A percentile compares a stretch with the other conserved stretches of the same genome.
phyloP scores from a whole-genome alignment of 345 rosid species.

The Hibiscus syriacus region DNA sequence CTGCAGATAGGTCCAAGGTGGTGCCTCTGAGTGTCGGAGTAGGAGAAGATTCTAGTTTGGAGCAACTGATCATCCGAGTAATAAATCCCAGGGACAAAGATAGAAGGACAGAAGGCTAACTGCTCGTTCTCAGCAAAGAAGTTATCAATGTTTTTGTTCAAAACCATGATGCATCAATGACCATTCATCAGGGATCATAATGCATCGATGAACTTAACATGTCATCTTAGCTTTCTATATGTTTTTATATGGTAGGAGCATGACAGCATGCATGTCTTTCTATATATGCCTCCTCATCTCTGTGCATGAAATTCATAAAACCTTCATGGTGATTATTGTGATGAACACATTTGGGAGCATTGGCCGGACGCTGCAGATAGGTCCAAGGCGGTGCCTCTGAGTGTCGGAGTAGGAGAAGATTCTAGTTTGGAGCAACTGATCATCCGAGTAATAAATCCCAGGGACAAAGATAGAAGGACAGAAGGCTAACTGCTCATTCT shows the following conservation, averaged over 20 bases:
- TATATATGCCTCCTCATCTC: constrained; percentile 70
- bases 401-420: constrained; percentile 88
- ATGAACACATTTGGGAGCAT: constrained; percentile 90
- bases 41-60: constrained; percentile 78
- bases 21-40: constrained; percentile 91
- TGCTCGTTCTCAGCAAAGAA: constrained; percentile 93
- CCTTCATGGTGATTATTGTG: constrained; percentile 95
- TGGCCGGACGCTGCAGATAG: constrained; percentile 89
- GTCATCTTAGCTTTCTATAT: neutral
- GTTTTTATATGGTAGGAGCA: neutral
- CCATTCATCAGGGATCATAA: neutral
- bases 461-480: constrained; percentile 90
- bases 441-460: constrained; percentile 75
- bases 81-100: constrained; percentile 82
- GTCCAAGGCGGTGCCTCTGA: constrained; percentile 96
- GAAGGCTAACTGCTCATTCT: constrained; percentile 90
- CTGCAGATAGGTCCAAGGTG: constrained; percentile 96
- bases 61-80: constrained; percentile 84
- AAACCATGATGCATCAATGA: no score
- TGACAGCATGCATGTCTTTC: neutral
- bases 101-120: constrained; percentile 85
- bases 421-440: constrained; percentile 78
- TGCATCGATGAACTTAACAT: neutral
- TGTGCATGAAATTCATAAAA: constrained; percentile 83
- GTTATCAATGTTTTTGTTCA: constrained; percentile 91